Evolutionary conservation across 495 filamentous ascomycete species (phyloP).

Genomic region (Hypoxylon perforatum): DNA sequence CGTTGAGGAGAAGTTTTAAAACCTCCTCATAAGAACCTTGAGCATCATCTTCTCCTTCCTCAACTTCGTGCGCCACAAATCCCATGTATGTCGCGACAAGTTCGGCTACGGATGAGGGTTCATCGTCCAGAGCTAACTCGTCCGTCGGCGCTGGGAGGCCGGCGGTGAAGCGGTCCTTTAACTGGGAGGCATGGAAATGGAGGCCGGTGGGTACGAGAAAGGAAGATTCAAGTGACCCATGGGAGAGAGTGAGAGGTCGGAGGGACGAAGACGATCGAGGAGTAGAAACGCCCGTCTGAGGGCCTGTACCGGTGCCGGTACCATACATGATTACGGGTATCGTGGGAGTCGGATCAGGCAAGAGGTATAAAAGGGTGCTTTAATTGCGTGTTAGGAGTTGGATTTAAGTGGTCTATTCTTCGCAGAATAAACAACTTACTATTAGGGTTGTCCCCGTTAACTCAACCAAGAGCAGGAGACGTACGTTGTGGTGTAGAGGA

Average conservation of each 20-base stretch:
- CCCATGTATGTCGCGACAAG: slow-evolving; percentile 93
- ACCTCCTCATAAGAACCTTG: slow-evolving; percentile 88
- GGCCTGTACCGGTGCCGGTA: slow-evolving; percentile 79
- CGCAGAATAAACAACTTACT: slow-evolving; percentile 18
- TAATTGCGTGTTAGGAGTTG: slow-evolving; percentile 11
- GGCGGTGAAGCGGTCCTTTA: slow-evolving; percentile 85
- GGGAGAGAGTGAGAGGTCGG: slow-evolving; percentile 85
- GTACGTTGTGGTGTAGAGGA: slow-evolving; percentile 22
- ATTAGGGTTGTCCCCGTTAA: slow-evolving; percentile 46
- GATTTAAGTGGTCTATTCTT: not conserved
- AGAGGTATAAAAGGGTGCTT: slow-evolving; percentile 12
- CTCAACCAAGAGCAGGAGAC: slow-evolving; percentile 56
- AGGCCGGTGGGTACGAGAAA: slow-evolving; percentile 93
- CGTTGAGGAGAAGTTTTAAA: slow-evolving; percentile 86
- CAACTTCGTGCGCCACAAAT: slow-evolving; percentile 84
- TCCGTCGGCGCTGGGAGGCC: slow-evolving; percentile 91
- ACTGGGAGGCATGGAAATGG: slow-evolving; percentile 93
- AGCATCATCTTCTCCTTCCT: slow-evolving; percentile 88
- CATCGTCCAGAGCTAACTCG: slow-evolving; percentile 96
- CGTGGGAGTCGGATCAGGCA: slow-evolving; percentile 17
- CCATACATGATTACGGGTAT: slow-evolving; percentile 77
- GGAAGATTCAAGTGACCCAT: slow-evolving; percentile 94
- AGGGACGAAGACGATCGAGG: slow-evolving; percentile 89
- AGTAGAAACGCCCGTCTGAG: slow-evolving; percentile 94
- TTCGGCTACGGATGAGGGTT: slow-evolving; percentile 92